Conservation (phyloP, 164 flowering plant genomes). For the Kalanchoe fedtschenkoi region DNA sequence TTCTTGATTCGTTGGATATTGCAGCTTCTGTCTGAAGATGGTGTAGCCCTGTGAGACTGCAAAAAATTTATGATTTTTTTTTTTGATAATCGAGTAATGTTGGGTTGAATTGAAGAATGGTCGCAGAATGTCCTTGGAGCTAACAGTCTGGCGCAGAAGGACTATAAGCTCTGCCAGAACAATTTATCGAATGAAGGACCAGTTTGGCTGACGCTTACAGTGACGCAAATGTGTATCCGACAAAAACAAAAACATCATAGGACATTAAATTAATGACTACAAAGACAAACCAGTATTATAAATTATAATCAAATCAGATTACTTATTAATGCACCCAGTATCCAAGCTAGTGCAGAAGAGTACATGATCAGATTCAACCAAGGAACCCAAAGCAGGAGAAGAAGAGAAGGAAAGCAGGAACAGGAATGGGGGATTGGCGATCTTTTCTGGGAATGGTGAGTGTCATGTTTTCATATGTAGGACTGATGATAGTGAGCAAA, state of each 20-base stretch:
- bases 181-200: too few species aligned
- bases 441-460: slow-evolving; percentile 32
- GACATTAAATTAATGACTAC: background rate
- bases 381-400: background rate
- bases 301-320: background rate
- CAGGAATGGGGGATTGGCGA: slow-evolving; percentile 16
- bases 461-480: slow-evolving; percentile 34
- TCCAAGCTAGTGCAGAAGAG: background rate
- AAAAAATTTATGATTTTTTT: background rate
- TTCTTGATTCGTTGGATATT: background rate
- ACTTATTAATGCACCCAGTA: background rate
- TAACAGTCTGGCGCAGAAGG: too few species aligned
- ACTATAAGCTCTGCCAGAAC: too few species aligned
- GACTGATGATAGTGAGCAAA: slow-evolving; percentile 28
- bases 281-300: background rate
- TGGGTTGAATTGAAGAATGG: too few species aligned
- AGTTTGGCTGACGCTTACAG: background rate
- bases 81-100: too few species aligned
- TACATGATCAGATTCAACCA: background rate
- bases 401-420: background rate
- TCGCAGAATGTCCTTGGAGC: too few species aligned
- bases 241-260: too few species aligned
- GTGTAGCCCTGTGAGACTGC: background rate
- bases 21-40: too few species aligned
- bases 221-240: background rate